Base-by-base conservation (phyloP, 805 yeast species). In the Yarrowia sp. region DNA sequence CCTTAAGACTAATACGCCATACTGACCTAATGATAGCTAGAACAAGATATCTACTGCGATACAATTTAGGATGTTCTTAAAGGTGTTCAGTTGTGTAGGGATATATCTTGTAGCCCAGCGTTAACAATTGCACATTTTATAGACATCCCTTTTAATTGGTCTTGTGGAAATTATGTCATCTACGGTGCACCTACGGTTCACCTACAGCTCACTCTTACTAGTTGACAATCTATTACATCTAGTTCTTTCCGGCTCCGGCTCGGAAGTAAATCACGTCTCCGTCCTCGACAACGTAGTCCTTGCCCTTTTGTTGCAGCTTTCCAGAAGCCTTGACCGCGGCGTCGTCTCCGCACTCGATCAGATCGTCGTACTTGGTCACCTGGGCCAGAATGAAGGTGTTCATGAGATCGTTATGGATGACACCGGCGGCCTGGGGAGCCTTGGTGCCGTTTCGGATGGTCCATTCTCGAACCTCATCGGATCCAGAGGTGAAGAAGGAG, bases 401-500 rank as follows among this genome's bases (percentile, higher is more conserved):
- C 84, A 90, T 92, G 76, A 93, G 84, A 79, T 93, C 99, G 43
- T 92, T 89, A 78, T 95, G 99, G 72, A 93, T 93, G 50, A 95
- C 96, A 76, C 98, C 98, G 22, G 99, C 99, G 50, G 99, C 98
- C 74, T 89, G 92, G n/a, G 99, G 99, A 64, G 98, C 98, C 71
- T 90, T 87, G 53, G 93, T 89, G 71, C 96, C 96, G 71, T 82
- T 81, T 79, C 98, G 86, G 68, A 95, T 86, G 39, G 99, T 95
- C 99, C 99, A 95, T 78, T 96, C 98, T 77, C 98, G 88, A 60
- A 92, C 96, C 80, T 95, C 99, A 68, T 90, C 90, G 45, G 96
- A 89, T 71, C 99, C 99, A 75, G 95, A 88, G 39, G 99, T 95
- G 84, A 91, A 95, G 82, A 88, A 95, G 64, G 97, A 91, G 70